Conservation (phyloP, 2,329 filamentous ascomycete genomes). For the Polytolypa hystricis region DNA sequence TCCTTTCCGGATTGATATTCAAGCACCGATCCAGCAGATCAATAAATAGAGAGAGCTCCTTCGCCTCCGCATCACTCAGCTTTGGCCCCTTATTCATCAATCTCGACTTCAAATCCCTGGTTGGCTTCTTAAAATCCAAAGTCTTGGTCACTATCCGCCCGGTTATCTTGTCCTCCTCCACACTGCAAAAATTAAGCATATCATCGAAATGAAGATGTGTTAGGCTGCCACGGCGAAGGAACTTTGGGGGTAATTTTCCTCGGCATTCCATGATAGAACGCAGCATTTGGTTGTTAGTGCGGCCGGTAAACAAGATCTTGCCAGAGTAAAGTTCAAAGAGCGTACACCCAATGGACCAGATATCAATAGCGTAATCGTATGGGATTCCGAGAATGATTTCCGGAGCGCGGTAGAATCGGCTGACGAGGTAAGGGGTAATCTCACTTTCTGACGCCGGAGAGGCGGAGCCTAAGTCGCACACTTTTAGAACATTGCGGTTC, state of each 20-base stretch:
- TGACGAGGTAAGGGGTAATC: conserved; percentile 89
- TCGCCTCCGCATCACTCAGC: conserved; percentile 61
- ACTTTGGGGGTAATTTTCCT: conserved; percentile 79
- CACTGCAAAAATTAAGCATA: conserved; percentile 68
- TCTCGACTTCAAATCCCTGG: conserved; percentile 69
- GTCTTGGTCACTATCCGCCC: conserved; percentile 54
- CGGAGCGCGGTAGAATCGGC: conserved; percentile 91
- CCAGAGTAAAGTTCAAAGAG: conserved; percentile 95
- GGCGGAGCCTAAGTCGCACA: conserved; percentile 94
- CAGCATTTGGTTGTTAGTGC: conserved; percentile 97
- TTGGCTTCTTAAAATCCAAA: conserved; percentile 52
- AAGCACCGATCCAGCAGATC: conserved; percentile 84
- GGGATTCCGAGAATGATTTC: conserved; percentile 96
- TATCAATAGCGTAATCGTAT: conserved; percentile 87
- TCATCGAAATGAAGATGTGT: conserved; percentile 74
- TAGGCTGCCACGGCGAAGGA: conserved; percentile 72
- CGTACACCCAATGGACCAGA: conserved; percentile 97
- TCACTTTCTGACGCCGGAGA: conserved; percentile 84
- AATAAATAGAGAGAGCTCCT: conserved; percentile 71
- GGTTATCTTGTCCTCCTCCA: conserved; percentile 78
- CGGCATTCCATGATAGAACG: conserved; percentile 92
- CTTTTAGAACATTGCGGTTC: conserved; percentile 71
- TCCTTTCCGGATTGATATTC: conserved; percentile 81
- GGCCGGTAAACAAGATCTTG: conserved; percentile 89
- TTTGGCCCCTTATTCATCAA: conserved; percentile 60